Base-by-base conservation (phyloP, 768 basidiomycete genomes). In the Leccinum incarnatum region DNA sequence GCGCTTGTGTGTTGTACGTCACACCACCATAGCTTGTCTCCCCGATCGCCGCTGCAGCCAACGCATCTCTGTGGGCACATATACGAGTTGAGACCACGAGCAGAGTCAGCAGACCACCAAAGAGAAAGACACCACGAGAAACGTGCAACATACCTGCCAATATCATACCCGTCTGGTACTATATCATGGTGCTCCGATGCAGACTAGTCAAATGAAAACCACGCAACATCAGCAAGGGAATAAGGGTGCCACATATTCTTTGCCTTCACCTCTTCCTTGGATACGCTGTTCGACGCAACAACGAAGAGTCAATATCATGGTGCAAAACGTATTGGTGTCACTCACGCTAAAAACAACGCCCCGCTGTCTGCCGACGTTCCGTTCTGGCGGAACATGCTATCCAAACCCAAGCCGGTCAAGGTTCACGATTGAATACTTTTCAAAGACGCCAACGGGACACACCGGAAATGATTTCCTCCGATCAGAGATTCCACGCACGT, bases 321-420 rank as follows among this genome's bases (percentile, higher is more conserved):
- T 36, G 6, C 3, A 36, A 36, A 34, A 34, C 34, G 0, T 14
- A 34, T 34, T 6, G 0, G 14, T 8, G 30, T 3, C 2, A 72
- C 82, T 63, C 67, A 85, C 82, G 82, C 83, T 19, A 85, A 75
- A 70, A 89, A 90, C 29, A 87, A 69, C 4, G 81, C 79, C 1
- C 76, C 75, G 32, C 69, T 81, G 53, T 79, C 40, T 1, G 85
- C 86, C 15, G 29, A 21, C 3, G 81, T 67, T 1, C 87, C 86
- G 60, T 87, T 83, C 69, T 89, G 86, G 45, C 77, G 78, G 69
- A 69, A 87, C 5, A 83, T 75, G 14, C 84, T 62, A 25, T 29
- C 12, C 27, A 23, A 25, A 19, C 34, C 11, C 53, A 21, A 40
- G 2, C 34, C n/a, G 21, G 21, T 46, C 46, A 46, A 11, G 8